phyloP scores from a whole-genome alignment of 345 rosid genomes.

The Syzygium jambos region DNA sequence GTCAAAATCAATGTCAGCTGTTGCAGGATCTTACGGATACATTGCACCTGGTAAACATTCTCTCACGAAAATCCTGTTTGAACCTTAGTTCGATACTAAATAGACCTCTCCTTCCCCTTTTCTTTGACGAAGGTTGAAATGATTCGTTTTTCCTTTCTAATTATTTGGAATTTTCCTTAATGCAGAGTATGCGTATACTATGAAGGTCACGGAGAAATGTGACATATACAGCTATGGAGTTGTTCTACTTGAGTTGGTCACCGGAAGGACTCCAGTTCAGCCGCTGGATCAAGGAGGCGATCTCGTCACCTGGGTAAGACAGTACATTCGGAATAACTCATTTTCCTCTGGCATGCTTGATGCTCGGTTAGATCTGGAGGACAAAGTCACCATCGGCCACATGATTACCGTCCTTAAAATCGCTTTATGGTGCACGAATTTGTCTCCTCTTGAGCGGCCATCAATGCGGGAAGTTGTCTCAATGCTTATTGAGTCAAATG shows the following conservation, averaged over 20 bases:
- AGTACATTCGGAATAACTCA: constrained; percentile 43
- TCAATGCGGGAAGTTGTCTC: constrained; percentile 79
- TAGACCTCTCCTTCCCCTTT: background rate
- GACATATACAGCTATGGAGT: constrained; percentile 97
- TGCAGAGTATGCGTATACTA: constrained; percentile 90
- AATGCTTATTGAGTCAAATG: constrained; percentile 72
- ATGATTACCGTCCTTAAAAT: constrained; percentile 75
- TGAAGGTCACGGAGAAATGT: constrained; percentile 96
- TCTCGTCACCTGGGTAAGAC: constrained; percentile 67
- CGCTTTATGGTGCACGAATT: constrained; percentile 66
- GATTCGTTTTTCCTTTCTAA: background rate
- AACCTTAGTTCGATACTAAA: background rate
- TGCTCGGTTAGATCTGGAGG: constrained; percentile 47
- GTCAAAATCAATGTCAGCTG: constrained; percentile 90
- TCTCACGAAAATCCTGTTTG: background rate
- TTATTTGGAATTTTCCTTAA: background rate
- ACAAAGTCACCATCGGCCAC: constrained; percentile 41
- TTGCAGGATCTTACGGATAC: constrained; percentile 98
- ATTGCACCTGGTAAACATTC: constrained; percentile 83
- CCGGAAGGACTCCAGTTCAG: constrained; percentile 87
- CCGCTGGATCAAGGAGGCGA: constrained; percentile 86
- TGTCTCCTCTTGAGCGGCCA: constrained; percentile 71
- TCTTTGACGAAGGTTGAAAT: background rate
- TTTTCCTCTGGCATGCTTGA: constrained; percentile 53
- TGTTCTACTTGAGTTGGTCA: constrained; percentile 62